Percentiles rank a stretch among this genome's conserved stretches.
Conservation (phyloP, 78 protist genomes). For the Monosiga brevicollis region DNA sequence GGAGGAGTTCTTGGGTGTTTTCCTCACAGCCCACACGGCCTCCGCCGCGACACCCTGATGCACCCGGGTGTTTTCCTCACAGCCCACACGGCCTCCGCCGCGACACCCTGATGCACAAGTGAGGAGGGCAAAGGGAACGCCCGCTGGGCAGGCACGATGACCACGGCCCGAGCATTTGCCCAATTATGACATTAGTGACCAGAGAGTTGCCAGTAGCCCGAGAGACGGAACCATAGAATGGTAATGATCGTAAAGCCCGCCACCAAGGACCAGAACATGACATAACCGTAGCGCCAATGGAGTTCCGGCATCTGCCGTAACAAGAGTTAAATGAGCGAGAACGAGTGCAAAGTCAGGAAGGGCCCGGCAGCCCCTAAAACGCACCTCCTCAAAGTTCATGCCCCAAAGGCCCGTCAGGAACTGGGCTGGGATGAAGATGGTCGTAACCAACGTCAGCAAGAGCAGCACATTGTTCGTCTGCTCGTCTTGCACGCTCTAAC, state of each 20-base stretch:
- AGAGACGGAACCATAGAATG: neutral
- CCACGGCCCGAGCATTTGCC: too few species aligned
- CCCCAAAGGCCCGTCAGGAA: neutral
- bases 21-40: too few species aligned
- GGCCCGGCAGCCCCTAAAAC: neutral
- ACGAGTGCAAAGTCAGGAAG: neutral
- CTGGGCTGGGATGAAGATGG: neutral
- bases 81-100: too few species aligned
- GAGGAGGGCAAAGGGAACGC: too few species aligned
- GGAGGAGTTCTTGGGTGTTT: too few species aligned
- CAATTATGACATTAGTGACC: too few species aligned
- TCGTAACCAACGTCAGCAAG: neutral
- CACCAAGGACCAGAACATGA: neutral
- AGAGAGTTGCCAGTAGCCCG: neutral
- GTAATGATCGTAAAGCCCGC: neutral
- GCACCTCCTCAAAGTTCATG: neutral
- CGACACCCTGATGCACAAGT: too few species aligned
- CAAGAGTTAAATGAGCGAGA: neutral
- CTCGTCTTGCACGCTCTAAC: neutral
- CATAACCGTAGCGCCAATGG: neutral
- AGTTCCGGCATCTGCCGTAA: neutral
- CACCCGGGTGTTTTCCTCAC: too few species aligned
- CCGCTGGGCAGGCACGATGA: too few species aligned
- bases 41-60: too few species aligned
- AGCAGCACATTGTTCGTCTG: neutral